Base-by-base conservation (phyloP, 177 flowering plant species). In the Telopea speciosissima region DNA sequence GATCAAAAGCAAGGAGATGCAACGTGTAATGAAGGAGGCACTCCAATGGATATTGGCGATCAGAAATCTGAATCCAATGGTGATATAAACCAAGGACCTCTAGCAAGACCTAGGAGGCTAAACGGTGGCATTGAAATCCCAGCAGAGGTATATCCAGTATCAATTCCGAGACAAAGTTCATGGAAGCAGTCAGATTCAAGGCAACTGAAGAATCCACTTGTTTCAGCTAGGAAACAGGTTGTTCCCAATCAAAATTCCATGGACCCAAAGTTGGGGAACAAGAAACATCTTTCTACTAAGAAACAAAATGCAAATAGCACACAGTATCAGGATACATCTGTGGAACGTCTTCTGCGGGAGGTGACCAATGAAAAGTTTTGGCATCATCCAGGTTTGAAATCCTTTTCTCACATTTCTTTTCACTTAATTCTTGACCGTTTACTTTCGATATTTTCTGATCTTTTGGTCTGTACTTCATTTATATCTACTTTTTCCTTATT, bases 361-460 rank as follows among this genome's bases (percentile, higher is more conserved):
- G 99, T 95, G 82, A 93, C 99, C 59, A 90, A 84, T 82, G 93
- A 95, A 11, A 91, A 90, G 77, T 91, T 93, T 72, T 95, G 97
- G 99, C 96, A 86, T 79, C 89, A 89, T 74, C 93, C 97, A 83
- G 98, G 99, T 95, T 80, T 70, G 72, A 21, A 54, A 61, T 65
- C 58, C 26, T 24, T 59, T 24, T 21, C 8, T 49, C 12, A 1
- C n/a, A 12, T 49, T 21, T 19, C 9, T n/a, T 58, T 0, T 19
- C 19, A 21, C 22, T 58, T 40, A 68, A 66, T n/a, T 66, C 8
- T 25, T 13, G 17, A 63, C 24, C 17, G 10, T 65, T 66, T 22
- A 6, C 52, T 65, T 3, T 71, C 42, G 52, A 33, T 17, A 66
- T 3, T 58, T 19, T 58, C n/a, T n/a, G 22, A n/a, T 58, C 9